A percentile compares a stretch with the other conserved stretches of the same genome.
Conservation (phyloP, 2,329 filamentous ascomycete species). For the Phyllosticta paracitricarpa region DNA sequence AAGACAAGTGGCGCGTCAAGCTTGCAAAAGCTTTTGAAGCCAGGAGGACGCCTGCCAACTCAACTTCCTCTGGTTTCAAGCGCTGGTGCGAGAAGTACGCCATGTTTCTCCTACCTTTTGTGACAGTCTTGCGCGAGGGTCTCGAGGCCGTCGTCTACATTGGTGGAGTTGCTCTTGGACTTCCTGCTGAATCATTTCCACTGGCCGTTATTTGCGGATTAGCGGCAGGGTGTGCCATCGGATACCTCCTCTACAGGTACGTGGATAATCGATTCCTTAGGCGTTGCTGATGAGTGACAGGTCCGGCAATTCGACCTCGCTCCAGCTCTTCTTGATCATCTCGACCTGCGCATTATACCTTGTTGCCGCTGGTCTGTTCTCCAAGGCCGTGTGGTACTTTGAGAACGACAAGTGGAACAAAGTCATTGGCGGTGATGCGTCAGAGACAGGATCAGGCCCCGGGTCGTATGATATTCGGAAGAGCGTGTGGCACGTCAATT, state of each 20-base stretch:
- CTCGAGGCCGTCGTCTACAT: constrained; percentile 81
- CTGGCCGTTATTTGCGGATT: constrained; percentile 66
- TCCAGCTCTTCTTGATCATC: constrained; percentile 70
- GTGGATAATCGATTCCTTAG: constrained; percentile 17
- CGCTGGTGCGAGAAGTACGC: constrained; percentile 67
- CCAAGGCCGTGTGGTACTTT: constrained; percentile 64
- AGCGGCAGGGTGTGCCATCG: constrained; percentile 54
- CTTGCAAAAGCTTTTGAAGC: constrained; percentile 59
- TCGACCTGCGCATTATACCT: constrained; percentile 79
- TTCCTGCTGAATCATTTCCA: constrained; percentile 67
- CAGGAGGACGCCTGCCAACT: constrained; percentile 23
- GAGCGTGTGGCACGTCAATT: constrained; percentile 42
- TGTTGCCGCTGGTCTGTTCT: constrained; percentile 73
- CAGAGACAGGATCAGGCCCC: constrained; percentile 56
- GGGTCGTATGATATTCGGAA: constrained; percentile 66
- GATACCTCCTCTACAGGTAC: constrained; percentile 62
- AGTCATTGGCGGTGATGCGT: constrained; percentile 51
- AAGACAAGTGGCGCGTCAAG: constrained; percentile 81
- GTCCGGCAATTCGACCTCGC: constrained; percentile 50
- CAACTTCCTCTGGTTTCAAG: constrained; percentile 40
- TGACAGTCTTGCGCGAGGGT: constrained; percentile 76
- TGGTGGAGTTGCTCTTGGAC: constrained; percentile 67
- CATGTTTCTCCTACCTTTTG: constrained; percentile 78
- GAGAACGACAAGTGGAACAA: constrained; percentile 61
- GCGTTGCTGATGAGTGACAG: constrained; percentile 18